Percentiles rank a stretch among this genome's conserved stretches.
phyloP scores from a whole-genome alignment of 2,329 filamentous ascomycete species.

The Aspergillus brasiliensis region DNA sequence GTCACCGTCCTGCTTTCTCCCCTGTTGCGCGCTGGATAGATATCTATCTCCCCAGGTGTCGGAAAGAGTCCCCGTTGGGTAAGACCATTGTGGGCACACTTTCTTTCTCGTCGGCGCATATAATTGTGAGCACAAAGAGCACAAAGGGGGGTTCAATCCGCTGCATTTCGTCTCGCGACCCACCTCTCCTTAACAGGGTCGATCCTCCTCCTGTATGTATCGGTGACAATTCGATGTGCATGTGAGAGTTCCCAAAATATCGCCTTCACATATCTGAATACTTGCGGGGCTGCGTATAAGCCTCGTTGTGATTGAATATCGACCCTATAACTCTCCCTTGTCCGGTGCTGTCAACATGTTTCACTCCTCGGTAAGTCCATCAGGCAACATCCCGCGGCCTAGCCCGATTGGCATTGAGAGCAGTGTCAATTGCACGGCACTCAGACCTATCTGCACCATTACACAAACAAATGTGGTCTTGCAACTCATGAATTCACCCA shows the following conservation, averaged over 20 bases:
- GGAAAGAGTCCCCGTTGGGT: background rate
- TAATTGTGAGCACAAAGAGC: background rate
- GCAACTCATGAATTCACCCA: background rate
- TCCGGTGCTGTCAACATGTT: conserved; percentile 34
- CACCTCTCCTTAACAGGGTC: background rate
- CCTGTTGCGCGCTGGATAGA: background rate
- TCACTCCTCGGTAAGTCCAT: conserved; percentile 33
- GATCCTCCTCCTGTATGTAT: background rate
- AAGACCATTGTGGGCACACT: background rate
- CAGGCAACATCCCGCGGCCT: background rate
- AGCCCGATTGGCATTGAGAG: background rate
- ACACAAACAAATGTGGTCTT: background rate
- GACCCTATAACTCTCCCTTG: background rate
- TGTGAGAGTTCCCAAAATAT: background rate
- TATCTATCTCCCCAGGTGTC: background rate
- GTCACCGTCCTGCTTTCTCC: conserved; percentile 13
- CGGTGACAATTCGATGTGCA: background rate
- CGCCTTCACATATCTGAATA: background rate
- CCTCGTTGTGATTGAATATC: background rate
- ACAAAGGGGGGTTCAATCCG: background rate
- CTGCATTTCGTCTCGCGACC: background rate
- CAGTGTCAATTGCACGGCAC: background rate
- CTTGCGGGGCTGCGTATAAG: background rate
- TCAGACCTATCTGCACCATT: background rate
- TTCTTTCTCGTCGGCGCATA: background rate